Conservation (phyloP, 768 basidiomycete species). For the Suillus hirtellus region DNA sequence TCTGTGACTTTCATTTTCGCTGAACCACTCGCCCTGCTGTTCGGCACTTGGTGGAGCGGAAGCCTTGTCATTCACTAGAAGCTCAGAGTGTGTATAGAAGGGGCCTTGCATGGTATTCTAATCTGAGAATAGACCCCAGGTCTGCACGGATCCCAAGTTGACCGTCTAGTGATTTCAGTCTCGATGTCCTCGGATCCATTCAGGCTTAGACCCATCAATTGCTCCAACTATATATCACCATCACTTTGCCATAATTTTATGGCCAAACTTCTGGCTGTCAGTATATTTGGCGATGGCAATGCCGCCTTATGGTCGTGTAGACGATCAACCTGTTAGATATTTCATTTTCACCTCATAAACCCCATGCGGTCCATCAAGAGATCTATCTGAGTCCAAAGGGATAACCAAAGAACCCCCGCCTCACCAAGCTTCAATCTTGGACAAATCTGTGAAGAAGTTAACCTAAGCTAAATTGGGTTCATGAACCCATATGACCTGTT, state of each 20-base stretch:
- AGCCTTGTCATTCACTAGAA: not conserved
- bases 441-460: not conserved
- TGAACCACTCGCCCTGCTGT: not conserved
- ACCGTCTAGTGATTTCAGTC: not conserved
- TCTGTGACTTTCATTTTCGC: not conserved
- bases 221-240: not conserved
- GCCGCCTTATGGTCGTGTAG: not conserved
- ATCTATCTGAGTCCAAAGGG: not conserved
- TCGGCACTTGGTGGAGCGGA: not conserved
- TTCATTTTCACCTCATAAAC: constrained; percentile 1
- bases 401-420: not conserved
- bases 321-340: not conserved
- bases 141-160: not conserved
- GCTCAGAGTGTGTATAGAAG: constrained; percentile 6
- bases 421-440: not conserved
- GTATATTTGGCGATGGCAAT: not conserved
- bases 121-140: not conserved
- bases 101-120: not conserved
- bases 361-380: not conserved
- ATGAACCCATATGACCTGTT: not conserved
- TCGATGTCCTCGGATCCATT: not conserved
- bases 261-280: not conserved
- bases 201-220: not conserved
- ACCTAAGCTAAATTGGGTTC: not conserved
- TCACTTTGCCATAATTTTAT: not conserved